These are phyloP conservation scores for Anthostomella pinea DNA, from an alignment of 2,329 filamentous ascomycete genomes.

Conservation along the genomic window DNA sequence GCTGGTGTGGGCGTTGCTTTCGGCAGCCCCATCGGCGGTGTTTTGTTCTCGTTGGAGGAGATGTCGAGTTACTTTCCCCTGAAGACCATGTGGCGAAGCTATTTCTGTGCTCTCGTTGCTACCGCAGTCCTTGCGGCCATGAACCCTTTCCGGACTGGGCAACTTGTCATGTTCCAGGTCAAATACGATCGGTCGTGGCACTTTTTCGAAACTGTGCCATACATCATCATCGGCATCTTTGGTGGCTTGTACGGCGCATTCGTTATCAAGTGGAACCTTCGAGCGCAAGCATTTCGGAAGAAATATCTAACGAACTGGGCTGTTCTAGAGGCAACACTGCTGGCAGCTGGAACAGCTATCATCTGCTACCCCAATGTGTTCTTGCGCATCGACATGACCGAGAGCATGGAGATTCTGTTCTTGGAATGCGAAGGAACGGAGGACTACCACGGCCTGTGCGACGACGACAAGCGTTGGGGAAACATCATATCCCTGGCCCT, in stretches of 20 bases:
- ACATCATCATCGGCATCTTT: conserved; percentile 86
- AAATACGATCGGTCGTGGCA: conserved; percentile 96
- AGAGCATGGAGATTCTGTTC: conserved; percentile 98
- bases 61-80: conserved; percentile 96
- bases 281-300: conserved; percentile 88
- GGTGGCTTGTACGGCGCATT: conserved; percentile 94
- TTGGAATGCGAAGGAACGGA: conserved; percentile 86
- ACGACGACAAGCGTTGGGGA: conserved; percentile 68
- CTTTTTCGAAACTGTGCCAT: conserved; percentile 94
- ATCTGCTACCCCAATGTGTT: conserved; percentile 98
- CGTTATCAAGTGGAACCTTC: conserved; percentile 96
- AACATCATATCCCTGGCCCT: conserved; percentile 77
- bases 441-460: conserved; percentile 87
- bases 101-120: conserved; percentile 94
- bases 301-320: conserved; percentile 84
- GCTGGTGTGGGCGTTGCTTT: conserved; percentile 96
- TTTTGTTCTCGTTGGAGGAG: conserved; percentile 94
- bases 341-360: conserved; percentile 80
- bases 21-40: conserved; percentile 93
- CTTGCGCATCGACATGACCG: conserved; percentile 94
- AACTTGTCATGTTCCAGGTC: conserved; percentile 99
- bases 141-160: conserved; percentile 96
- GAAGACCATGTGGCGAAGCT: conserved; percentile 97
- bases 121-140: conserved; percentile 90
- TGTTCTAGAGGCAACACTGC: conserved; percentile 78